phyloP scores from a whole-genome alignment of 176 grass and related monocot species.

The Miscanthus lutarioriparius region DNA sequence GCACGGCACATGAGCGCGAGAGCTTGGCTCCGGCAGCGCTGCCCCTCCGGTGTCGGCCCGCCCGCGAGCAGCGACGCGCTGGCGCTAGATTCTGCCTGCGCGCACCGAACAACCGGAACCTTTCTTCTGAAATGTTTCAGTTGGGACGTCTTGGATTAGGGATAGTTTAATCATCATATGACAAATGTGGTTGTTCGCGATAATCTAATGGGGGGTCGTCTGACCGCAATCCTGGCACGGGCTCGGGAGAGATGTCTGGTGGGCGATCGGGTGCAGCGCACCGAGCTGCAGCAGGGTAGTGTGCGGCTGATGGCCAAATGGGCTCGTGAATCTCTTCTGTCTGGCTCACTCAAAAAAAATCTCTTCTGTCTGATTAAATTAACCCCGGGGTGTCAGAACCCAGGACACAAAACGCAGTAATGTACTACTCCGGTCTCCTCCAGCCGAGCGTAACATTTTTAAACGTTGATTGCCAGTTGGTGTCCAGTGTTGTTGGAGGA shows the following conservation, averaged over 20 bases:
- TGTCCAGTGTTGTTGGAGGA: neutral
- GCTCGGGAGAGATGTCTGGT: neutral
- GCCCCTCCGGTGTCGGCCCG: slow-evolving; percentile 36
- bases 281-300: neutral
- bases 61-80: slow-evolving; percentile 25
- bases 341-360: too few relatives aligned
- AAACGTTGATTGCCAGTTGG: neutral
- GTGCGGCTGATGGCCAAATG: neutral
- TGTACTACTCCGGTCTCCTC: neutral
- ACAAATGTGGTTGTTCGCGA: neutral
- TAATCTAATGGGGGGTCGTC: neutral
- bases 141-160: neutral
- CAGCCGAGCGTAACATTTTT: neutral
- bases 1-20: slow-evolving; percentile 15
- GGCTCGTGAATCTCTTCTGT: neutral
- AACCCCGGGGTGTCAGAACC: neutral
- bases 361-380: neutral
- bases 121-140: slow-evolving; percentile 23
- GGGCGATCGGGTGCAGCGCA: neutral
- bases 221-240: neutral
- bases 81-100: slow-evolving; percentile 46
- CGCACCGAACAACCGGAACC: slow-evolving; percentile 24
- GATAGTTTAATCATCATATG: neutral
- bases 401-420: neutral
- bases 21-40: neutral